phyloP scores from a whole-genome alignment of 768 basidiomycete species.

The Leucocoprinus sp. region DNA sequence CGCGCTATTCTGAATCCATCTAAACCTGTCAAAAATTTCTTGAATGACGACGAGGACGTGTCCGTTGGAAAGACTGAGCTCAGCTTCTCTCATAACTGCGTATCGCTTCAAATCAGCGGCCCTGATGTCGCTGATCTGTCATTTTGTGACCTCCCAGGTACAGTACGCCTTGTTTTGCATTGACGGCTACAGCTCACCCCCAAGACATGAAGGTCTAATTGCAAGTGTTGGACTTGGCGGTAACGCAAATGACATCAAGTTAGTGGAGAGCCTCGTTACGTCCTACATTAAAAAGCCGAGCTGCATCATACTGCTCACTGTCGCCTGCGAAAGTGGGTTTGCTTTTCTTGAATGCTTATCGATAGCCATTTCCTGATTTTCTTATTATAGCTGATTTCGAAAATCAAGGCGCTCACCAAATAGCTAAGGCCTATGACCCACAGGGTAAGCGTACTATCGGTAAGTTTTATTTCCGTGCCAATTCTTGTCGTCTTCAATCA shows the following conservation, averaged over 20 bases:
- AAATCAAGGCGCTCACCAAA: slow-evolving; percentile 63
- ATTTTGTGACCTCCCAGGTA: slow-evolving; percentile 58
- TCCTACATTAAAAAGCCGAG: slow-evolving; percentile 55
- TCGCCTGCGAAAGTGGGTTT: slow-evolving; percentile 42
- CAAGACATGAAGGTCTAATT: slow-evolving; percentile 48
- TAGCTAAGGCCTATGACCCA: slow-evolving; percentile 54
- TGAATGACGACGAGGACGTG: slow-evolving; percentile 25
- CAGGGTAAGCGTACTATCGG: slow-evolving; percentile 64
- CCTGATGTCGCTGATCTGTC: slow-evolving; percentile 54
- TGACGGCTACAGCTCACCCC: no score
- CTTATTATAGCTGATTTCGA: slow-evolving; percentile 59
- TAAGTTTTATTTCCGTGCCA: slow-evolving; percentile 18
- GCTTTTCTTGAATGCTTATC: no score
- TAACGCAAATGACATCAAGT: slow-evolving; percentile 48
- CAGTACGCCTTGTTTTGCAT: neutral
- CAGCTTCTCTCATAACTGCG: slow-evolving; percentile 48
- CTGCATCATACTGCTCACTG: slow-evolving; percentile 53
- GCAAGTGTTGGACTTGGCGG: slow-evolving; percentile 45
- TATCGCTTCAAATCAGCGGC: slow-evolving; percentile 53
- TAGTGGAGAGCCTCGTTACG: slow-evolving; percentile 49
- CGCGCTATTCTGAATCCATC: slow-evolving; percentile 57
- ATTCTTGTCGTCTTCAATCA: neutral
- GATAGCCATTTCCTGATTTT: neutral
- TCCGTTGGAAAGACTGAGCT: slow-evolving; percentile 12
- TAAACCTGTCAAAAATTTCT: slow-evolving; percentile 24